Evolutionary conservation across 2,329 filamentous ascomycete species (phyloP), one percentile per base, ranked within the genome.

Genomic region (Aspergillus sp.): DNA sequence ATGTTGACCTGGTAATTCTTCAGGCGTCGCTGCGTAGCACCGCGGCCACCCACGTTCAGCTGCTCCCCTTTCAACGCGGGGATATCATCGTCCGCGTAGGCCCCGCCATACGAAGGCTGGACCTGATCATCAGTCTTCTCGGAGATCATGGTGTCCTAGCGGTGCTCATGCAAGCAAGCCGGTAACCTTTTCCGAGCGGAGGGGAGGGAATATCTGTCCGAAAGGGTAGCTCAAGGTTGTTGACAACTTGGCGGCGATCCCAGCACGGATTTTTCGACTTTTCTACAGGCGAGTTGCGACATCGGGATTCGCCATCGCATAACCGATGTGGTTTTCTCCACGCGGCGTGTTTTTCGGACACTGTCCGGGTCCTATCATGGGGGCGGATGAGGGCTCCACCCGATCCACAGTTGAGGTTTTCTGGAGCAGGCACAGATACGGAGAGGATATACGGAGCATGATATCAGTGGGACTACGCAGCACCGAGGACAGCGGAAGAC

Each of bases 41-140:
- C 72, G 22, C 71, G 71, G 36, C 72, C 72, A 29, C 72, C 72
- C 4, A 73, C 66, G 59, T 74, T 74, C 61, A 74, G 62, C 59
- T 71, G 62, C 29, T 72, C 71, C 18, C 62, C 64, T 47, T 73
- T 72, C 24, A 55, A 18, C 36, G 52, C 49, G 20, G 61, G 45
- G 12, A n/a, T 49, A 31, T 58, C 61, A 9, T 61, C 49, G n/a
- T 49, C 50, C 49, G 16, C 36, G 36, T 42, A 42, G 36, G 36
- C 36, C 16, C 54, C n/a, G 49, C 31, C 18, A n/a, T n/a, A 29
- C 24, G 49, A n/a, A 4, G 39, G 52, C 32, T 46, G 52, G 52
- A 55, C 32, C 24, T 22, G 36, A 55, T 55, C 26, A 6, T 20
- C 22, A 12, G 42, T 24, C 24, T 47, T 47, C 7, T 47, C 45